Base-by-base conservation (phyloP, 129 eudicot genomes). In the Lactuca sativa region DNA sequence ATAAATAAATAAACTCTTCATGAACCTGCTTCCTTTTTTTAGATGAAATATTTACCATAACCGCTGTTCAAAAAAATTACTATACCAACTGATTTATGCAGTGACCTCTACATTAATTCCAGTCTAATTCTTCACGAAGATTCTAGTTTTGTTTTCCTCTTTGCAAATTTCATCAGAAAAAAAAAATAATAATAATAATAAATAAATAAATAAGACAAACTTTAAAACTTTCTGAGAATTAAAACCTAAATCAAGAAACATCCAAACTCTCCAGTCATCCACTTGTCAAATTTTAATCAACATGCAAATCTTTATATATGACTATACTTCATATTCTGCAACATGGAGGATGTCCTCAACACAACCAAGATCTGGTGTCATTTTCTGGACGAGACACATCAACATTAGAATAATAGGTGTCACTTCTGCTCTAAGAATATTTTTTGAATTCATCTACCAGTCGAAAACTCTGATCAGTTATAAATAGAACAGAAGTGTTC, bases 321-420 rank as follows among this genome's bases (percentile, higher is more conserved):
- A 37, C 54, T 62, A 17, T 25, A 36, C 18, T 71, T 15, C 32
- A 36, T 6, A 15, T 36, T 61, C 14, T 8, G 49, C 17, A 61
- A 15, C 52, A 9, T n/a, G 1, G 21, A 15, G 11, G 14, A 15
- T 58, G 62, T 77, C 75, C 80, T 69, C 48, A 41, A 62, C 66
- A 61, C 66, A 76, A 62, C 64, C 64, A 70, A 62, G 57, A 6
- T 69, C 48, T 62, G 80, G 65, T 77, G 81, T 77, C 71, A 53
- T 31, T 41, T n/a, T 13, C 3, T 9, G 16, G 13, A 41, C 13
- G 64, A 38, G 63, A 62, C 76, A 77, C 81, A 48, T 77, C 75
- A 69, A 71, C 71, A 25, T 62, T 53, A 13, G 51, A 77, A 77
- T 77, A 37, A 48, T 41, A 77, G 66, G 76, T 77, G 81, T 77